A percentile compares a stretch with the other conserved stretches of the same genome.
Conservation (phyloP, 2,329 filamentous ascomycete genomes). For the Fusarium sp. region DNA sequence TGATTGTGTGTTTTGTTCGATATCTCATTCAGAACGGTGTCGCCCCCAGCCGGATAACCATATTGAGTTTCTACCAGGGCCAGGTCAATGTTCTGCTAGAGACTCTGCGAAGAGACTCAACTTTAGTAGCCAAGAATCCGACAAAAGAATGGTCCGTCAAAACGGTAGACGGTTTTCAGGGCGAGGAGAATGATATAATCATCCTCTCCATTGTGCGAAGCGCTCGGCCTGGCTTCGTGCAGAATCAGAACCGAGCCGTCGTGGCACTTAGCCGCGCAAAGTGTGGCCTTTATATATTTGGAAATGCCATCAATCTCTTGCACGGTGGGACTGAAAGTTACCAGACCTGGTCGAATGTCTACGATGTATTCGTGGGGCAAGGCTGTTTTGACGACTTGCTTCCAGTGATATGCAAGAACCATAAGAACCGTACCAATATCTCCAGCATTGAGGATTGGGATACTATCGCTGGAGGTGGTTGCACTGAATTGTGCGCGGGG, state of each 20-base stretch:
- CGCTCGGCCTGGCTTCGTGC: conserved; percentile 79
- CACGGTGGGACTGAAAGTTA: conserved; percentile 55
- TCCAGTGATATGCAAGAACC: conserved; percentile 72
- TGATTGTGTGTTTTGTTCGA: conserved; percentile 78
- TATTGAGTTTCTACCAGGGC: conserved; percentile 90
- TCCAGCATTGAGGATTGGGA: conserved; percentile 65
- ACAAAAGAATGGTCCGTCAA: conserved; percentile 67
- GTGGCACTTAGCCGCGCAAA: conserved; percentile 76
- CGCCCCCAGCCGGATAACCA: conserved; percentile 71
- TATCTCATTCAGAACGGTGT: conserved; percentile 79
- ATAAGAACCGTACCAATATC: conserved; percentile 65
- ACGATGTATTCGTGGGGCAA: conserved; percentile 56
- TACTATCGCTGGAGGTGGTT: conserved; percentile 39
- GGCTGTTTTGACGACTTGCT: conserved; percentile 54
- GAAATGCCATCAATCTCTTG: conserved; percentile 71
- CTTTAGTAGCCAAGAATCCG: conserved; percentile 44
- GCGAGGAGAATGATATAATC: conserved; percentile 88
- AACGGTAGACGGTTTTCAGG: conserved; percentile 91
- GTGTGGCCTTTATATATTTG: conserved; percentile 86
- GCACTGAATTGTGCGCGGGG: conserved; percentile 22
- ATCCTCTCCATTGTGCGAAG: conserved; percentile 84
- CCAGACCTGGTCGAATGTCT: conserved; percentile 57
- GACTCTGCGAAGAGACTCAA: conserved; percentile 54
- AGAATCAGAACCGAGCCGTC: conserved; percentile 68
- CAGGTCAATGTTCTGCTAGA: conserved; percentile 76